Conservation (phyloP, 176 grass and related monocot genomes). For the Poa pratensis region DNA sequence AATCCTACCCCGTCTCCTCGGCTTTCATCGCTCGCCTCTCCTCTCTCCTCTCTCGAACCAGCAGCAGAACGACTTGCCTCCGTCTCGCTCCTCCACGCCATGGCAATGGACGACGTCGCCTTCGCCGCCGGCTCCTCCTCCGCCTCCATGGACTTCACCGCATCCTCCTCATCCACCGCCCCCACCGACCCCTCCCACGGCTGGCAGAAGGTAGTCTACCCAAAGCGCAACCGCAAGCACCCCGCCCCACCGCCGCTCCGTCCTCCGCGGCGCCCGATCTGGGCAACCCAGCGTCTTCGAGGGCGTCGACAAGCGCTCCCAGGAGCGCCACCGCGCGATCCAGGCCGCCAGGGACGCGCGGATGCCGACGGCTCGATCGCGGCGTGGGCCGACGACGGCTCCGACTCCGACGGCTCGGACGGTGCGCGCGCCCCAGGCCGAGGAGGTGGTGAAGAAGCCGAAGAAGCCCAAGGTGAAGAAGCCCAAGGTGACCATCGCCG, state of each 20-base stretch:
- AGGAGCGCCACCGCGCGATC: slow-evolving; percentile 83
- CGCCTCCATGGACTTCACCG: slow-evolving; percentile 33
- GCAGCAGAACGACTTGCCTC: background rate
- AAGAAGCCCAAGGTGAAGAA: slow-evolving; percentile 96
- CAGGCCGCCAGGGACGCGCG: slow-evolving; percentile 56
- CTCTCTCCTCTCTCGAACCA: background rate
- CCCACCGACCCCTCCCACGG: slow-evolving; percentile 58
- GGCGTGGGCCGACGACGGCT: slow-evolving; percentile 56
- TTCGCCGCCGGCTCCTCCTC: slow-evolving; percentile 46
- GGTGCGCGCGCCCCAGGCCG: slow-evolving; percentile 41
- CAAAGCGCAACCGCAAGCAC: slow-evolving; percentile 84
- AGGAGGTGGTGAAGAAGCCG: slow-evolving; percentile 65
- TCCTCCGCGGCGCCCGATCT: slow-evolving; percentile 51
- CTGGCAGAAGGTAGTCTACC: slow-evolving; percentile 96
- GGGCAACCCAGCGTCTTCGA: slow-evolving; percentile 63
- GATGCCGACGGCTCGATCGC: slow-evolving; percentile 41
- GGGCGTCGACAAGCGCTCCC: slow-evolving; percentile 75
- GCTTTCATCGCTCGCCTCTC: background rate
- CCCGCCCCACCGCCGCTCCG: background rate
- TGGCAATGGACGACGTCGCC: slow-evolving; percentile 72
- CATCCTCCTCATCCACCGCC: background rate
- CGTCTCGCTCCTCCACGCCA: background rate
- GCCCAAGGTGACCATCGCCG: slow-evolving; percentile 78
- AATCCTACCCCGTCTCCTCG: background rate
- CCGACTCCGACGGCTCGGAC: slow-evolving; percentile 43